Evolutionary conservation across 1,284 basidiomycete species (phyloP).

Genomic region (Athelia psychrophila): DNA sequence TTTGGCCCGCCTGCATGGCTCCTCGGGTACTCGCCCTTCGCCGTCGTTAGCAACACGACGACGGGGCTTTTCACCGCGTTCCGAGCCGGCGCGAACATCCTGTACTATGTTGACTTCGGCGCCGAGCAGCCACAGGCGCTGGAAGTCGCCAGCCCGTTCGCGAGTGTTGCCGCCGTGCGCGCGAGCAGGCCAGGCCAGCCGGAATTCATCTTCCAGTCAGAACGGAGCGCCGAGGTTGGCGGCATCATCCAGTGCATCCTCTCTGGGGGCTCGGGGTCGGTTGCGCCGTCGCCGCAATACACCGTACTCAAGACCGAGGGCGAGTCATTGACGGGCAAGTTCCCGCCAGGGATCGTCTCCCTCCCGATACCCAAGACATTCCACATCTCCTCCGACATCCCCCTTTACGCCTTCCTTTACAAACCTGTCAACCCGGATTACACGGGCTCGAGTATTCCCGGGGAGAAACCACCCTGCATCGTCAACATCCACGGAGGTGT

Average conservation of each 20-base stretch:
- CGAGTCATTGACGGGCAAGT: not conserved
- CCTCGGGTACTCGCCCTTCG: conserved; percentile 49
- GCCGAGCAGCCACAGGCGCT: conserved; percentile 21
- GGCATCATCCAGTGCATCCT: not conserved
- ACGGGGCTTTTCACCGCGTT: conserved; percentile 45
- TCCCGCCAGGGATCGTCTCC: conserved; percentile 33
- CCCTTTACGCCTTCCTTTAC: conserved; percentile 58
- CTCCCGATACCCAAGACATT: conserved; percentile 44
- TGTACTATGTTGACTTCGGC: conserved; percentile 46
- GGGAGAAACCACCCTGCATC: conserved; percentile 63
- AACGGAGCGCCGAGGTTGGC: not conserved
- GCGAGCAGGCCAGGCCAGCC: not conserved
- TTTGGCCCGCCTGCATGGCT: conserved; percentile 41
- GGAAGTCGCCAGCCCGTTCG: conserved; percentile 17
- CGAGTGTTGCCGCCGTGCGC: not conserved
- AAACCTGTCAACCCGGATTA: conserved; percentile 61
- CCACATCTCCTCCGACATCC: conserved; percentile 26
- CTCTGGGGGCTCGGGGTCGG: not conserved
- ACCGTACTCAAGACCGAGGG: not conserved
- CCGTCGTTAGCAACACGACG: conserved; percentile 42
- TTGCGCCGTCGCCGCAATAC: not conserved
- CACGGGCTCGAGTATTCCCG: conserved; percentile 36
- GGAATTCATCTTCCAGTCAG: not conserved
- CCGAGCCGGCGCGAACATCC: conserved; percentile 44
- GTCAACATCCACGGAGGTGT: conserved; percentile 56